phyloP scores from a whole-genome alignment of 192 early-diverging fungal genomes.

The Coemansia sp. region DNA sequence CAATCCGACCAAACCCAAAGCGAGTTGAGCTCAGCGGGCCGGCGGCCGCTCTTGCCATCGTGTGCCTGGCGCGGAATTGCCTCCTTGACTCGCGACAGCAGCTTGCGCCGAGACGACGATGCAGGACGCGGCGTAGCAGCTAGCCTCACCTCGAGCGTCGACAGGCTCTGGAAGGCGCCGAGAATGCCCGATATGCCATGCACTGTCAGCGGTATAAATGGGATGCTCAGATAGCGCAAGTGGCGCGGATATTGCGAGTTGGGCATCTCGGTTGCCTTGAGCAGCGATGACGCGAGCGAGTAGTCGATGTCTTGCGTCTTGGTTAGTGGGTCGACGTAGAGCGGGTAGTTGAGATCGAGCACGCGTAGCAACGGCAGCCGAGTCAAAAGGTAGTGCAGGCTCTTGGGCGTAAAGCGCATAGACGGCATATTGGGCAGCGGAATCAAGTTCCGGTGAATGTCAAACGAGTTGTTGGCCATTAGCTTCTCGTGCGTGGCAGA shows the following conservation, averaged over 20 bases:
- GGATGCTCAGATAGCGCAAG: slow-evolving; percentile 55
- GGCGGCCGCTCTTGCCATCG: slow-evolving; percentile 12
- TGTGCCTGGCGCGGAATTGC: slow-evolving; percentile 26
- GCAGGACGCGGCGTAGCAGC: slow-evolving; percentile 29
- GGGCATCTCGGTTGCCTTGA: slow-evolving; percentile 18
- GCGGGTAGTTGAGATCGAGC: slow-evolving; percentile 57
- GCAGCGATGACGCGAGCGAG: slow-evolving; percentile 45
- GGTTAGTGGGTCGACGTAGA: slow-evolving; percentile 53
- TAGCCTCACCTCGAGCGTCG: slow-evolving; percentile 48
- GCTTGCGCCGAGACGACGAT: slow-evolving; percentile 47
- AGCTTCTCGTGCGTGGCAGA: slow-evolving; percentile 51
- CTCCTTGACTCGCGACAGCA: slow-evolving; percentile 46
- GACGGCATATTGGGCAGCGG: slow-evolving; percentile 49
- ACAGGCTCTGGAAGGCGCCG: slow-evolving; percentile 38
- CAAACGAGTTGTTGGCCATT: slow-evolving; percentile 54
- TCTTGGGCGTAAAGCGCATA: slow-evolving; percentile 57
- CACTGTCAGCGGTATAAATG: slow-evolving; percentile 48
- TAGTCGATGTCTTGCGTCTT: slow-evolving; percentile 47
- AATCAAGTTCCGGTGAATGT: slow-evolving; percentile 50
- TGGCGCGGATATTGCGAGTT: slow-evolving; percentile 34
- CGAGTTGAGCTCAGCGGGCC: slow-evolving; percentile 40
- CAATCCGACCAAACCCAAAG: slow-evolving; percentile 57
- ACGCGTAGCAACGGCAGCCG: slow-evolving; percentile 45
- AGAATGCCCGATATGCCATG: slow-evolving; percentile 49
- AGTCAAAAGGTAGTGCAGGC: slow-evolving; percentile 52